Evolutionary conservation across 805 yeast genomes (phyloP), one percentile per base, ranked within the genome.

Genomic region (Wickerhamiella kurtzmanii): DNA sequence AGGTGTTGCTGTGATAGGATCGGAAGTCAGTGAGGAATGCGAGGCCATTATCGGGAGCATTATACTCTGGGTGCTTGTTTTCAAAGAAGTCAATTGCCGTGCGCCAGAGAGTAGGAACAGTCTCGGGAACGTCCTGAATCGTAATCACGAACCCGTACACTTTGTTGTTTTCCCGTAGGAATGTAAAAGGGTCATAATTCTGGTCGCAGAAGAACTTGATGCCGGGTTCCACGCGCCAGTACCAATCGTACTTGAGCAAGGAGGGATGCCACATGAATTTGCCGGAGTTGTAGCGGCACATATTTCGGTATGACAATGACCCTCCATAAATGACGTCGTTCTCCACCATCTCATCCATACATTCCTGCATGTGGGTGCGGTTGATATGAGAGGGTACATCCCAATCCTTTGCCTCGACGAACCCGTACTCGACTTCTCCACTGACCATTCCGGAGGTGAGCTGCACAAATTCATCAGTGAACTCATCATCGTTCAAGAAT

Each of bases 261-360:
- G 86, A 60, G 48, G 77, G 77, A 59, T 87, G 94, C 60, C 82
- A 75, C 68, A 77, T 89, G 66, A 92, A 92, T 61, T 72, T 83
- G 0, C 97, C 96, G 2, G 94, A 81, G 60, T 92, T 89, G 68
- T 82, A 89, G 36, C 95, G 74, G 64, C 97, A 92, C 97, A 92
- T 92, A 63, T 89, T 88, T 60, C 96, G 75, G 59, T 82, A 82
- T 1, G 85, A 77, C 53, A 67, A 62, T 1, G 82, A 75, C 25
- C 66, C 73, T 1, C 86, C 89, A 60, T 82, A 82, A 1, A 81
- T 64, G 5, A 82, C 75, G 2, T 71, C 69, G 9, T 69, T 61
- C 15, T 68, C 67, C 16, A 61, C 63, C 68, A 73, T 65, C 1
- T 72, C 60, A 15, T 65, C 61, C 49, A 80, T 56, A 28, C 71